phyloP scores from a whole-genome alignment of 768 basidiomycete species.

The Glaciozyma antarctica region DNA sequence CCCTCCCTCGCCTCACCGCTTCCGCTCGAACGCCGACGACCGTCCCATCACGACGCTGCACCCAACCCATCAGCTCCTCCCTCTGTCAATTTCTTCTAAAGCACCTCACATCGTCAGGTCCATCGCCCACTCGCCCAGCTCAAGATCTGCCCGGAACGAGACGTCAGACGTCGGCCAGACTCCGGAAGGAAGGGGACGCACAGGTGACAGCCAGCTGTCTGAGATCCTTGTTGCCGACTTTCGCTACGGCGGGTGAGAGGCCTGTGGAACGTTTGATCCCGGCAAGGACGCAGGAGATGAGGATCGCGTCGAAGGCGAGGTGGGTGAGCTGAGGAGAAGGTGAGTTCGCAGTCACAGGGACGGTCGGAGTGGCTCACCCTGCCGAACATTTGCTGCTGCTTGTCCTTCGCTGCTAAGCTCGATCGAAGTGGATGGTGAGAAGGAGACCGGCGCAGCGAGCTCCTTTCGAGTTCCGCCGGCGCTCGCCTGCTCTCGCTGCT shows the following conservation, averaged over 20 bases:
- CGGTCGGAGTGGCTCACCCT: too few species aligned
- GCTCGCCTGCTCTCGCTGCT: too few species aligned
- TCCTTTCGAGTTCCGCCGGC: too few species aligned
- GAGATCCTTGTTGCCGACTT: background rate
- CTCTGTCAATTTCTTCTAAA: background rate
- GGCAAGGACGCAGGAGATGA: conserved; percentile 77
- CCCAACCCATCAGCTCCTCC: background rate
- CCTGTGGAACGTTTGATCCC: conserved; percentile 83
- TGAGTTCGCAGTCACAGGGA: too few species aligned
- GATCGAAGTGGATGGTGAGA: too few species aligned
- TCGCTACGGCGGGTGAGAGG: conserved; percentile 43
- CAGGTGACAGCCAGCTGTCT: background rate
- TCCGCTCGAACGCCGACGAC: background rate
- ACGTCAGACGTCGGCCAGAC: background rate
- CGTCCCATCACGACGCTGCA: background rate
- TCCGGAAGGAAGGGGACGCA: background rate
- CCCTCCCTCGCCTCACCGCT: too few species aligned
- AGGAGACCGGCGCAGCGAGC: too few species aligned
- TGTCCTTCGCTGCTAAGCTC: too few species aligned
- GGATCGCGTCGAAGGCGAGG: conserved; percentile 69
- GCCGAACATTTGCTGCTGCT: too few species aligned
- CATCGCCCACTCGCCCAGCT: background rate
- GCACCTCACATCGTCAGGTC: background rate
- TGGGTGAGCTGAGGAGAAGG: conserved; percentile 40
- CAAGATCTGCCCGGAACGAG: background rate